phyloP scores from a whole-genome alignment of 2,329 filamentous ascomycete species.

The Dothideomycetes sp. region DNA sequence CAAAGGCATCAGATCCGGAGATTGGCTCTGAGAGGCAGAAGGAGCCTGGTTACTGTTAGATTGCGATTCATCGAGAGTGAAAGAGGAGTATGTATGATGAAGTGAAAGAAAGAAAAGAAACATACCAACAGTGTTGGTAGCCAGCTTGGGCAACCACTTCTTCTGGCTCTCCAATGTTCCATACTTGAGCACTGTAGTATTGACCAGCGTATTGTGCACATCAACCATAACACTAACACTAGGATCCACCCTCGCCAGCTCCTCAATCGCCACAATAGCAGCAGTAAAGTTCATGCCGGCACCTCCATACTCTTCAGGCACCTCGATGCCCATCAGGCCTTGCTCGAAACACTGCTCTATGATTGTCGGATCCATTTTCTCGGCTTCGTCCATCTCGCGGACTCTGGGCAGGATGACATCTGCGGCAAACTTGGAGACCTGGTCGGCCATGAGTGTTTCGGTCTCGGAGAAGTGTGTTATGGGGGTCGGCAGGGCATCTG shows the following conservation, averaged over 20 bases:
- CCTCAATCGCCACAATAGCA: constrained; percentile 93
- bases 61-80: not conserved
- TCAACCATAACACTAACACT: constrained; percentile 92
- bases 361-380: constrained; percentile 78
- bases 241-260: constrained; percentile 86
- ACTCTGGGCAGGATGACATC: constrained; percentile 84
- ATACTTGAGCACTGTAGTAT: constrained; percentile 82
- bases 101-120: constrained; percentile 16
- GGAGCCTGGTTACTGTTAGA: constrained; percentile 38
- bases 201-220: constrained; percentile 96
- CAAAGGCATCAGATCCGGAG: constrained; percentile 92
- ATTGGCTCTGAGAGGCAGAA: constrained; percentile 91
- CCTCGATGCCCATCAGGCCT: constrained; percentile 93
- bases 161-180: constrained; percentile 67
- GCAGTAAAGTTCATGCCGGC: constrained; percentile 98
- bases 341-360: constrained; percentile 96
- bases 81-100: constrained; percentile 12
- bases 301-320: constrained; percentile 92
- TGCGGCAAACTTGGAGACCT: constrained; percentile 80
- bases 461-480: constrained; percentile 89
- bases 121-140: constrained; percentile 69
- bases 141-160: constrained; percentile 79
- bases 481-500: constrained; percentile 75
- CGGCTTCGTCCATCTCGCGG: constrained; percentile 94
- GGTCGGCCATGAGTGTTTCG: constrained; percentile 78